Conservation (phyloP, 106 monocot species). For the Apostasia ramifera region DNA sequence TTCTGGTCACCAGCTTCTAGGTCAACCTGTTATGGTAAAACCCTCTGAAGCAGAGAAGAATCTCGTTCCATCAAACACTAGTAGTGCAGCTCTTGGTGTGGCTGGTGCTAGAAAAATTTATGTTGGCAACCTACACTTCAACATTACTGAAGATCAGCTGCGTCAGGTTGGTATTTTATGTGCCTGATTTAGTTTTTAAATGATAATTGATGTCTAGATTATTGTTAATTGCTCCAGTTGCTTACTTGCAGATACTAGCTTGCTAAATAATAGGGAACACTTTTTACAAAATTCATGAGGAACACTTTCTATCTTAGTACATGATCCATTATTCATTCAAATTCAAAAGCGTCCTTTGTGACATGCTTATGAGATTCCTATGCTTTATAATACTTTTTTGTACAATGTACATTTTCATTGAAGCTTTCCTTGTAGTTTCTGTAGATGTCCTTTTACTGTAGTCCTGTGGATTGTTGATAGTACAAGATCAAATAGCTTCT, state of each 20-base stretch:
- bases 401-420: too few species aligned
- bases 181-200: not conserved
- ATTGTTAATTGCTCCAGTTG: not conserved
- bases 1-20: constrained; percentile 67
- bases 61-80: constrained; percentile 59
- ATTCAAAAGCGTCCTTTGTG: too few species aligned
- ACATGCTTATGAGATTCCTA: too few species aligned
- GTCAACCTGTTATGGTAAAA: constrained; percentile 91
- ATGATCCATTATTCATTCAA: too few species aligned
- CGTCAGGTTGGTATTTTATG: constrained; percentile 34
- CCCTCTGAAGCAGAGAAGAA: constrained; percentile 95
- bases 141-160: constrained; percentile 73
- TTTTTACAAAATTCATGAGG: too few species aligned
- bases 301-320: too few species aligned
- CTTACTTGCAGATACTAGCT: not conserved
- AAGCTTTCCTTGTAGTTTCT: too few species aligned
- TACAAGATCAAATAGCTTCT: too few species aligned
- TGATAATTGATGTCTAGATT: not conserved
- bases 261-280: too few species aligned
- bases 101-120: constrained; percentile 67
- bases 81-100: constrained; percentile 20
- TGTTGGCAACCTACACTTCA: constrained; percentile 81
- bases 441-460: too few species aligned
- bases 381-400: too few species aligned
- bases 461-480: too few species aligned